Evolutionary conservation across 1,139 yeast genomes (phyloP).

Genomic region (Nakaseomyces kungkrabaensis): DNA sequence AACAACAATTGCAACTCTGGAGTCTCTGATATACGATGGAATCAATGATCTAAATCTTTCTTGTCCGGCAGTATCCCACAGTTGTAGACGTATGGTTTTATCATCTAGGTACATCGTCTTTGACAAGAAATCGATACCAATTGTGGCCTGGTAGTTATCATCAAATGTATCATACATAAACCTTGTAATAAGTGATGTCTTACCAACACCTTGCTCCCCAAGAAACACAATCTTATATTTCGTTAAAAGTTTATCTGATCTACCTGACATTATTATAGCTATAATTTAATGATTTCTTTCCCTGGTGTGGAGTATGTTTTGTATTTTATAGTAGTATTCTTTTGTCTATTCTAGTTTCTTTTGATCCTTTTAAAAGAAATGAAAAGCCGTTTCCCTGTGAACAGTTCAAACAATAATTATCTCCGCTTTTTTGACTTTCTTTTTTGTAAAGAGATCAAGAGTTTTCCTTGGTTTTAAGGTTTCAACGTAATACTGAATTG

Average conservation of each 20-base stretch:
- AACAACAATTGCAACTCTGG: constrained; percentile 93
- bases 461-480: too few species aligned
- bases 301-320: too few species aligned
- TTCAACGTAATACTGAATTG: too few species aligned
- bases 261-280: constrained; percentile 7
- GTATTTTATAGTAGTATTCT: too few species aligned
- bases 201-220: constrained; percentile 97
- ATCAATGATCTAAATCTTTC: constrained; percentile 90
- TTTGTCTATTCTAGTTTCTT: too few species aligned
- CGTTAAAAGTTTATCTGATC: constrained; percentile 35
- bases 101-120: constrained; percentile 76
- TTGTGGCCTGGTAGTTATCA: constrained; percentile 87
- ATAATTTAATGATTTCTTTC: background rate
- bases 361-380: too few species aligned
- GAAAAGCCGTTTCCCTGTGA: too few species aligned
- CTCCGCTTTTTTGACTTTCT: too few species aligned
- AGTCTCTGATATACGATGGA: constrained; percentile 90
- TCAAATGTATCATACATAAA: constrained; percentile 99
- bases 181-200: constrained; percentile 87
- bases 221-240: constrained; percentile 86
- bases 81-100: constrained; percentile 58
- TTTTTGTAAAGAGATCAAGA: too few species aligned
- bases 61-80: constrained; percentile 99
- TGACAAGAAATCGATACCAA: constrained; percentile 90
- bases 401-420: too few species aligned